Percentiles rank a stretch among this genome's conserved stretches.
phyloP scores from a whole-genome alignment of 495 filamentous ascomycete genomes.

The Schizothecium vesticola region DNA sequence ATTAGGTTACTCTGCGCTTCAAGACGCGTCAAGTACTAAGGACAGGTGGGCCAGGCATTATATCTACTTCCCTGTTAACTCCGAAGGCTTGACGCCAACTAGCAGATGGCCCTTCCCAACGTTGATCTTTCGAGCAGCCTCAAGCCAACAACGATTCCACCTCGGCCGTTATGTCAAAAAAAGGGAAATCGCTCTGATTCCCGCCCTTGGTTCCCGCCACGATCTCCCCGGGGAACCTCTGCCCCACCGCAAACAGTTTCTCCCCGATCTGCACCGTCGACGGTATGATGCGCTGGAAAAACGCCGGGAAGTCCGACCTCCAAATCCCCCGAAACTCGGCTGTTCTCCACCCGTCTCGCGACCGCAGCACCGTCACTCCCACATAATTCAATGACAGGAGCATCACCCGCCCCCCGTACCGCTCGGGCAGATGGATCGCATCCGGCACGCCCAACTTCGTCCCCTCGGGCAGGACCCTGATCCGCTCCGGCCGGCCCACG shows the following conservation, averaged over 20 bases:
- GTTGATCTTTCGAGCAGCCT: no score
- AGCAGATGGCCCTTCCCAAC: no score
- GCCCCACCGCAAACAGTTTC: slow-evolving; percentile 22
- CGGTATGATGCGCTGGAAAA: slow-evolving; percentile 14
- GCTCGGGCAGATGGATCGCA: slow-evolving; percentile 26
- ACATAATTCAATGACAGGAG: slow-evolving; percentile 20
- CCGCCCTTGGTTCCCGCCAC: slow-evolving; percentile 24
- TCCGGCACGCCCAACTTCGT: slow-evolving; percentile 15
- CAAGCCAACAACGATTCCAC: slow-evolving; percentile 6
- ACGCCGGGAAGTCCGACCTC: slow-evolving; percentile 15
- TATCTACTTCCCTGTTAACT: no score
- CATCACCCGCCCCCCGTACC: slow-evolving; percentile 27
- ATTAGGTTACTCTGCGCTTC: no score
- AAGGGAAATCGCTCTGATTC: slow-evolving; percentile 26
- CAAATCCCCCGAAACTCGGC: slow-evolving; percentile 30
- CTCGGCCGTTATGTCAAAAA: slow-evolving; percentile 15
- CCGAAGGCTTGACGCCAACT: no score
- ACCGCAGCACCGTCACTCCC: slow-evolving; percentile 30
- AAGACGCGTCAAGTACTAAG: no score
- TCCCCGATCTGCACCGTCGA: slow-evolving; percentile 24
- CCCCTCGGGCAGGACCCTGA: slow-evolving; percentile 12
- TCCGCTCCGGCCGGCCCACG: slow-evolving; percentile 8
- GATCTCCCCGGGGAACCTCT: slow-evolving; percentile 22
- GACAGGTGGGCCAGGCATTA: no score
- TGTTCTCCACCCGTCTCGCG: slow-evolving; percentile 23